phyloP scores from a whole-genome alignment of 2,329 filamentous ascomycete genomes.

The Venturia oleaginea region DNA sequence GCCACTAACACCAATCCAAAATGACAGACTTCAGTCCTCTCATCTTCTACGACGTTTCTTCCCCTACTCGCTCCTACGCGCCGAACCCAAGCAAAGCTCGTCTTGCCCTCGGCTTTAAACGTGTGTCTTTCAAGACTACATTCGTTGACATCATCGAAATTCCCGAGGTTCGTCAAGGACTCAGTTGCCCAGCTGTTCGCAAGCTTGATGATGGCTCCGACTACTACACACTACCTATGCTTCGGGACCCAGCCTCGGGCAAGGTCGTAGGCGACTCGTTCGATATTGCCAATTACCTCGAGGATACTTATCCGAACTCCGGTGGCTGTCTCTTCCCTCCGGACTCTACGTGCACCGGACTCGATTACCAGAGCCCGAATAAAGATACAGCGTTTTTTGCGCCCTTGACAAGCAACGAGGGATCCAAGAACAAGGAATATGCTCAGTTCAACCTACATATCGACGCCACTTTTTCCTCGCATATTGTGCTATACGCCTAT shows the following conservation, averaged over 20 bases:
- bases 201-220: conserved; percentile 48
- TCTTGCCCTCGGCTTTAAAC: conserved; percentile 42
- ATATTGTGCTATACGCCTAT: conserved; percentile 33
- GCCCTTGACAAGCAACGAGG: conserved; percentile 1
- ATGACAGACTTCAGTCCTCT: conserved; percentile 25
- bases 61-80: conserved; percentile 32
- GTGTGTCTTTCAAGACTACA: conserved; percentile 36
- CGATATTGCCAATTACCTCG: conserved; percentile 54
- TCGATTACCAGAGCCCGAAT: conserved; percentile 32
- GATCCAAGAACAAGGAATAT: conserved; percentile 26
- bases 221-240: conserved; percentile 52
- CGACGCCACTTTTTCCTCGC: conserved; percentile 45
- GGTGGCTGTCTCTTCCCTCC: conserved; percentile 43
- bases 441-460: conserved; percentile 43
- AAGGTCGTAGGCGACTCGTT: conserved; percentile 51
- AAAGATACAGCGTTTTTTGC: conserved; percentile 17
- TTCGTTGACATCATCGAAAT: conserved; percentile 50
- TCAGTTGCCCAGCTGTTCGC: conserved; percentile 42
- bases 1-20: conserved; percentile 13
- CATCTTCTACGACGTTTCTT: conserved; percentile 41
- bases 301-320: conserved; percentile 40
- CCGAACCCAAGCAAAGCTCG: conserved; percentile 46
- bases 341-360: conserved; percentile 18
- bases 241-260: conserved; percentile 38
- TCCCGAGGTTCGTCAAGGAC: conserved; percentile 35